phyloP scores from a whole-genome alignment of 2,329 filamentous ascomycete genomes.

The Apiospora kogelbergensis region DNA sequence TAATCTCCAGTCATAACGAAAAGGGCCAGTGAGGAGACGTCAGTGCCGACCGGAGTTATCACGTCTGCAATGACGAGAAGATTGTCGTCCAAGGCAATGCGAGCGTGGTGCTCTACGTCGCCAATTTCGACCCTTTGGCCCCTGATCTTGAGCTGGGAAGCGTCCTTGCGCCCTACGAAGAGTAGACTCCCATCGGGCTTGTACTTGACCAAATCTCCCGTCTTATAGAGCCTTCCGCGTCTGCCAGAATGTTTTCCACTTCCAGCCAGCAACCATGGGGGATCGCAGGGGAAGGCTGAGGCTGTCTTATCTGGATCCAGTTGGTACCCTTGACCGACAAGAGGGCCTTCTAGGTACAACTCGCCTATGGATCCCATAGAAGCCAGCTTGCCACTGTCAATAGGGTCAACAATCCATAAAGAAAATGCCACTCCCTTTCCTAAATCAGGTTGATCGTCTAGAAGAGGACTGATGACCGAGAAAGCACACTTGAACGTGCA shows the following conservation, averaged over 20 bases:
- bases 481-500: not conserved
- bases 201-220: conserved; percentile 35
- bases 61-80: conserved; percentile 28
- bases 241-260: not conserved
- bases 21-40: not conserved
- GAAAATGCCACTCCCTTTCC: conserved; percentile 16
- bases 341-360: conserved; percentile 13
- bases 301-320: conserved; percentile 12
- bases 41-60: not conserved
- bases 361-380: conserved; percentile 11
- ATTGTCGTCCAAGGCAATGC: conserved; percentile 9
- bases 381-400: not conserved
- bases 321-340: conserved; percentile 14
- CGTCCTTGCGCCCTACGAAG: conserved; percentile 43
- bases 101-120: conserved; percentile 23
- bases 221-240: conserved; percentile 22
- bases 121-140: conserved; percentile 49
- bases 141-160: conserved; percentile 46
- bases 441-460: conserved; percentile 16
- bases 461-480: not conserved
- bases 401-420: conserved; percentile 2
- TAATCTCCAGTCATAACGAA: not conserved
- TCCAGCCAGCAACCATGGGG: conserved; percentile 8
- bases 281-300: conserved; percentile 12
- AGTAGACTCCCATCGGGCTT: conserved; percentile 26